phyloP scores from a whole-genome alignment of 805 yeast species.

The Ogataea populi-albae region DNA sequence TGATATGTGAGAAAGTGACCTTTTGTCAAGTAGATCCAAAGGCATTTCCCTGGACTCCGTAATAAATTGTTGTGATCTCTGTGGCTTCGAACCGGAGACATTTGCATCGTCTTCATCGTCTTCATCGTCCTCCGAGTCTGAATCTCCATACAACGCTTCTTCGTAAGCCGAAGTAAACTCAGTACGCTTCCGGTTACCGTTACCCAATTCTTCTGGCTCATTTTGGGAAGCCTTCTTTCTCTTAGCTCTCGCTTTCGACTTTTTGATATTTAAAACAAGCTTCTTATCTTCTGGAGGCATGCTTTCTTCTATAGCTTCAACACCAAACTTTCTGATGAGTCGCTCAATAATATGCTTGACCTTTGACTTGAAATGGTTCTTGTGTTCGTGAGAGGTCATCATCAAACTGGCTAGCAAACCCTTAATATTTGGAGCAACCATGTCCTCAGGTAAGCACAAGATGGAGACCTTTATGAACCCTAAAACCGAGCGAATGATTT shows the following conservation, averaged over 20 bases:
- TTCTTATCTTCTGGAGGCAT: constrained; percentile 92
- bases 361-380: constrained; percentile 89
- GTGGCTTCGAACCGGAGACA: constrained; percentile 14
- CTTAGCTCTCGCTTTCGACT: constrained; percentile 79
- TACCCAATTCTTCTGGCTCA: constrained; percentile 17
- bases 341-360: constrained; percentile 93
- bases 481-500: constrained; percentile 89
- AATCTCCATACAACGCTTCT: constrained; percentile 79
- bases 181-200: constrained; percentile 20
- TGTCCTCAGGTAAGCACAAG: constrained; percentile 74
- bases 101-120: constrained; percentile 35
- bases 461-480: constrained; percentile 93
- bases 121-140: constrained; percentile 57
- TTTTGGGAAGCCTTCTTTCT: constrained; percentile 53
- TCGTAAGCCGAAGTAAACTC: constrained; percentile 84
- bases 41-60: constrained; percentile 74
- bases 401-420: constrained; percentile 69
- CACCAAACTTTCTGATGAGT: constrained; percentile 85
- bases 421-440: constrained; percentile 63
- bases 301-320: constrained; percentile 71
- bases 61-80: constrained; percentile 58
- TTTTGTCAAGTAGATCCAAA: constrained; percentile 81
- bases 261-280: constrained; percentile 79
- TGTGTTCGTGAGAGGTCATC: constrained; percentile 94
- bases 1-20: constrained; percentile 82